Conservation (phyloP, 139 green algal genomes). For the Marvania coccoides region DNA sequence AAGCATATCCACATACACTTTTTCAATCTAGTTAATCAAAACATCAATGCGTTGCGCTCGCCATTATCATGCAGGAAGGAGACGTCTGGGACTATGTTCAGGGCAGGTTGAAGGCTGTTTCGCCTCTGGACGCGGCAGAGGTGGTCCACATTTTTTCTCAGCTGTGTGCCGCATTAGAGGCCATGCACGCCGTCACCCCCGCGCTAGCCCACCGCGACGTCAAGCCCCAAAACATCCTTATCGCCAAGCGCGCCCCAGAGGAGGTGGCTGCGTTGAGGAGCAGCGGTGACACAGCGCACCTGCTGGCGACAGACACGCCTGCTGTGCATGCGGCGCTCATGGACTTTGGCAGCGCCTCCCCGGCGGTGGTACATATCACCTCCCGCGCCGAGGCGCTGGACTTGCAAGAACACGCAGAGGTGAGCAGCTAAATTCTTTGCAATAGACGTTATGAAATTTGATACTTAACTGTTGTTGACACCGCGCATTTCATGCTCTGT, state of each 20-base stretch:
- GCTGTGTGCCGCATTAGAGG: slow-evolving; percentile 48
- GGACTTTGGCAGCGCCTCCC: slow-evolving; percentile 75
- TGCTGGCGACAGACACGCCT: neutral
- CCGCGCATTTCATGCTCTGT: neutral
- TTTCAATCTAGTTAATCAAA: no score
- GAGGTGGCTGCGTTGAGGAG: neutral
- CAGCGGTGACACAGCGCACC: neutral
- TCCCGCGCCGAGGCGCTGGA: slow-evolving; percentile 56
- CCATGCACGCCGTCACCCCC: slow-evolving; percentile 55
- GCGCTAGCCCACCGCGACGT: slow-evolving; percentile 72
- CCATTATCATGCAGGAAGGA: slow-evolving; percentile 27
- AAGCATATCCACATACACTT: no score
- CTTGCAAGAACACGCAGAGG: slow-evolving; percentile 71
- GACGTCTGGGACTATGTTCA: slow-evolving; percentile 43
- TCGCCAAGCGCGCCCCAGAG: neutral
- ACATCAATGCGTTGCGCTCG: neutral
- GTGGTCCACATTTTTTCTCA: slow-evolving; percentile 39
- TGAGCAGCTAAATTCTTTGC: no score
- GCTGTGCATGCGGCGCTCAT: slow-evolving; percentile 38
- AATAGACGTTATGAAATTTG: no score
- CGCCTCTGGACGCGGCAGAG: slow-evolving; percentile 23
- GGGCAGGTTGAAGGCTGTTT: slow-evolving; percentile 4
- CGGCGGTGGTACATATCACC: slow-evolving; percentile 30
- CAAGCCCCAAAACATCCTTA: slow-evolving; percentile 83
- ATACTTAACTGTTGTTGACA: no score